These are phyloP conservation scores for Neonothopanus nambi DNA, from an alignment of 1,284 basidiomycete genomes.

Conservation along the genomic window DNA sequence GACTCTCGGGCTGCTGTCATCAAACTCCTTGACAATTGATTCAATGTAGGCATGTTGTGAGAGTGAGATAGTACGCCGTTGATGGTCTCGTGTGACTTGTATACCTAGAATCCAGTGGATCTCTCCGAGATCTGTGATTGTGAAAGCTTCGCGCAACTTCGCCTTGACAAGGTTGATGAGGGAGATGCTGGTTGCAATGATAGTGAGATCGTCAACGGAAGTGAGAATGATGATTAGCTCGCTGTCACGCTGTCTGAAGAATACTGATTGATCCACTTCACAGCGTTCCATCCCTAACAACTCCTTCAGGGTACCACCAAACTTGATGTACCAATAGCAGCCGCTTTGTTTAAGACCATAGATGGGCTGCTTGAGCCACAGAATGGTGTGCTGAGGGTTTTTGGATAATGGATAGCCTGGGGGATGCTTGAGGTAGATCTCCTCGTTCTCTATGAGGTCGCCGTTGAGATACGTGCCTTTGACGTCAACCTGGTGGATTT, in stretches of 20 bases:
- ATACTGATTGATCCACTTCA: slow-evolving; percentile 26
- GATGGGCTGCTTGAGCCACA: not conserved
- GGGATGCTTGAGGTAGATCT: slow-evolving; percentile 5
- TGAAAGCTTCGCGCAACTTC: no score
- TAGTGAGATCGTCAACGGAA: slow-evolving; percentile 27
- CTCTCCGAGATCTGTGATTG: no score
- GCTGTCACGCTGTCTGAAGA: slow-evolving; percentile 16
- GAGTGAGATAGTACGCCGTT: slow-evolving; percentile 21
- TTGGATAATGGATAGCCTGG: not conserved
- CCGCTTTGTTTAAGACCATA: slow-evolving; percentile 22
- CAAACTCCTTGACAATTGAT: slow-evolving; percentile 15
- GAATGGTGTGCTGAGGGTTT: not conserved
- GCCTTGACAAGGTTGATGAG: slow-evolving; percentile 18
- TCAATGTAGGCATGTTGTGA: slow-evolving; percentile 28
- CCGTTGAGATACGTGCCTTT: no score
- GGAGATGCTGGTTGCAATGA: slow-evolving; percentile 20
- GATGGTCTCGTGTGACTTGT: no score
- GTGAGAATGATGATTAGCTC: no score
- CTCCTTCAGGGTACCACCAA: slow-evolving; percentile 7
- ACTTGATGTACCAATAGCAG: slow-evolving; percentile 23
- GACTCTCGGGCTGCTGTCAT: no score
- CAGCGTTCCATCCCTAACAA: slow-evolving; percentile 8
- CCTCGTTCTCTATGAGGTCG: slow-evolving; percentile 3
- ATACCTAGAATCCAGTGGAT: no score
- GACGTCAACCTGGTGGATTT: no score